These are phyloP conservation scores for Penicillium cinerascens DNA, from an alignment of 495 filamentous ascomycete genomes.

Conservation along the genomic window DNA sequence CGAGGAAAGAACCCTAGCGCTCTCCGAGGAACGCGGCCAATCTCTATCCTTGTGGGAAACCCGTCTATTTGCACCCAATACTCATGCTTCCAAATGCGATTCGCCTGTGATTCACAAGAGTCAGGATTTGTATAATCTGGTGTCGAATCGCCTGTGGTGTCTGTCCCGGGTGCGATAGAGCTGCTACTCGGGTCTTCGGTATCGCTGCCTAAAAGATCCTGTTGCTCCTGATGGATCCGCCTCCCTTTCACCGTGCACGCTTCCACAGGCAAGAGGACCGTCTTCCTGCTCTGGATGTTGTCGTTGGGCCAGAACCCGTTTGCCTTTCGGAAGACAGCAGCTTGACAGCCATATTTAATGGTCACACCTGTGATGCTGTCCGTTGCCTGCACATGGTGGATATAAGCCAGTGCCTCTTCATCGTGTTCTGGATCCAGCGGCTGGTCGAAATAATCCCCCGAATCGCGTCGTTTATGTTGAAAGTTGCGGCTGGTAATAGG, in stretches of 20 bases:
- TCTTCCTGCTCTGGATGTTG: slow-evolving; percentile 76
- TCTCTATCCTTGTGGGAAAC: slow-evolving; percentile 68
- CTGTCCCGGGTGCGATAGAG: slow-evolving; percentile 38
- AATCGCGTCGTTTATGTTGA: slow-evolving; percentile 58
- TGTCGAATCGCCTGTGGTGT: slow-evolving; percentile 16
- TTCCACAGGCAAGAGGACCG: slow-evolving; percentile 82
- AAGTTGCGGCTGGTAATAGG: slow-evolving; percentile 40
- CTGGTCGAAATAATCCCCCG: slow-evolving; percentile 46
- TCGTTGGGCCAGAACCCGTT: slow-evolving; percentile 95
- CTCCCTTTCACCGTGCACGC: slow-evolving; percentile 82
- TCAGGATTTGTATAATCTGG: slow-evolving; percentile 17
- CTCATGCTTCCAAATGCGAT: slow-evolving; percentile 74
- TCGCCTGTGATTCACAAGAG: slow-evolving; percentile 37
- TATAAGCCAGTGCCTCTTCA: slow-evolving; percentile 74
- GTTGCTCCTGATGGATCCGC: slow-evolving; percentile 26
- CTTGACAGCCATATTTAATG: slow-evolving; percentile 81
- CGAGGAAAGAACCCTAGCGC: slow-evolving; percentile 89
- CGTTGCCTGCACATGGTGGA: slow-evolving; percentile 76
- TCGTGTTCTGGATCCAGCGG: slow-evolving; percentile 53
- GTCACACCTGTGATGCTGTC: slow-evolving; percentile 90
- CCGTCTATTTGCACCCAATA: slow-evolving; percentile 80
- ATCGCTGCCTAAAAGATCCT: slow-evolving; percentile 35
- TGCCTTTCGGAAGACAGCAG: slow-evolving; percentile 74
- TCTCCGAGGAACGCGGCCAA: slow-evolving; percentile 77
- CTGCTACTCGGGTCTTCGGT: slow-evolving; percentile 38